Base-by-base conservation (phyloP, 2,329 filamentous ascomycete species). In the Epichloe uncinata region DNA sequence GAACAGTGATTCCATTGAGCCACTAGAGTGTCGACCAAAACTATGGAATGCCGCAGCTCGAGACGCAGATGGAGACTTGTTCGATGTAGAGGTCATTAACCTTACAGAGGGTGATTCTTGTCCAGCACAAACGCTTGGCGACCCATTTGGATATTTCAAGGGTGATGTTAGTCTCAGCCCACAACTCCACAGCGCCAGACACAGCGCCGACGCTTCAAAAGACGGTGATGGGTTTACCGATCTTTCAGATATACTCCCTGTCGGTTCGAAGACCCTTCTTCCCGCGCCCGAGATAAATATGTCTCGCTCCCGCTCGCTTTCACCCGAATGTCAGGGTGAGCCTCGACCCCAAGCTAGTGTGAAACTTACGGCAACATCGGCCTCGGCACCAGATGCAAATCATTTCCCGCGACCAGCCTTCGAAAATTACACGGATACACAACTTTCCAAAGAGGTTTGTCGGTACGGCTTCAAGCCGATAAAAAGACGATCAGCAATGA, bases 11-110 rank as follows among this genome's bases (percentile, higher is more conserved):
- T 54, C 57, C 0, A 54, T 68, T 20, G 67, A 69, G 40, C 60
- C 61, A 9, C 54, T 57, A 3, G 60, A 63, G 46, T 53, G 52
- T 22, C 60, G 59, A 26, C 55, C 59, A 4, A 72, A 75, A 49
- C 69, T 93, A 1, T 95, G 88, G 88, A 72, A 74, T 51, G 82
- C 81, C 38, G 82, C 81, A 5, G 78, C 85, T 22, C 74, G 87
- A 55, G 81, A 87, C 58, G 67, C 68, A 0, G 75, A 81, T 20
- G 84, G 85, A 1, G 74, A 78, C 13, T 62, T 90, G 3, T 70
- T 86, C 47, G 76, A 82, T 48, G 63, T 80, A 12, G 78, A 84
- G 54, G 69, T 81, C 16, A 66, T 85, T 41, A 78, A 87, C 49
- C 63, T 85, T 16, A 69, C 71, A 5, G 69, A 75, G 20, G 54